These are phyloP conservation scores for Metschnikowia rubicola DNA, from an alignment of 805 yeast genomes.

Conservation along the genomic window DNA sequence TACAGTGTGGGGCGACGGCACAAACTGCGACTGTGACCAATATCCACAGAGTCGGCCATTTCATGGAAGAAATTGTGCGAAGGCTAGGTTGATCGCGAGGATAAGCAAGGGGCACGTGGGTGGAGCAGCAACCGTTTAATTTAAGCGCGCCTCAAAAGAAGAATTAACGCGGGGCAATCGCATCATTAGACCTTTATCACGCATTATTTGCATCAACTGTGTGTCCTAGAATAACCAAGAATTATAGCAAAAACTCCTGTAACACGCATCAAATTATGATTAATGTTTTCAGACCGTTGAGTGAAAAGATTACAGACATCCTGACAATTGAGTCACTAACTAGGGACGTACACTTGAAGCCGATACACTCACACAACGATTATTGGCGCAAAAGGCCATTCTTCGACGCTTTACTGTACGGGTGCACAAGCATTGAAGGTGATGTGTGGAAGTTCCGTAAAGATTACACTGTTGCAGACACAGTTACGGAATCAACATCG, in stretches of 20 bases:
- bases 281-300: constrained; percentile 8
- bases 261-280: constrained; percentile 5
- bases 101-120: not conserved
- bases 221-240: not conserved
- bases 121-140: no score
- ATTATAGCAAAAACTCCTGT: constrained; percentile 5
- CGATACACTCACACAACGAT: constrained; percentile 67
- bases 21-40: constrained; percentile 16
- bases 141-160: no score
- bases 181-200: no score
- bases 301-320: not conserved
- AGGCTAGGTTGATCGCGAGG: constrained; percentile 1
- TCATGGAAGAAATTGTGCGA: constrained; percentile 17
- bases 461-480: constrained; percentile 28
- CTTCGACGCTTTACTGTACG: constrained; percentile 53
- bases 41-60: constrained; percentile 19
- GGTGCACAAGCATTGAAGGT: constrained; percentile 61
- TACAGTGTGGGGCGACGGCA: constrained; percentile 8
- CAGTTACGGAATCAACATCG: constrained; percentile 24
- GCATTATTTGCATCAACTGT: no score
- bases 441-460: constrained; percentile 54
- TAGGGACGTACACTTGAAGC: constrained; percentile 38
- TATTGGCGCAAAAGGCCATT: constrained; percentile 61
- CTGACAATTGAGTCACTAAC: constrained; percentile 26
- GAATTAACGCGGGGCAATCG: no score